Percentiles rank a stretch among this genome's conserved stretches.
Conservation (phyloP, 2,329 filamentous ascomycete species). For the Cercospora citrullina region DNA sequence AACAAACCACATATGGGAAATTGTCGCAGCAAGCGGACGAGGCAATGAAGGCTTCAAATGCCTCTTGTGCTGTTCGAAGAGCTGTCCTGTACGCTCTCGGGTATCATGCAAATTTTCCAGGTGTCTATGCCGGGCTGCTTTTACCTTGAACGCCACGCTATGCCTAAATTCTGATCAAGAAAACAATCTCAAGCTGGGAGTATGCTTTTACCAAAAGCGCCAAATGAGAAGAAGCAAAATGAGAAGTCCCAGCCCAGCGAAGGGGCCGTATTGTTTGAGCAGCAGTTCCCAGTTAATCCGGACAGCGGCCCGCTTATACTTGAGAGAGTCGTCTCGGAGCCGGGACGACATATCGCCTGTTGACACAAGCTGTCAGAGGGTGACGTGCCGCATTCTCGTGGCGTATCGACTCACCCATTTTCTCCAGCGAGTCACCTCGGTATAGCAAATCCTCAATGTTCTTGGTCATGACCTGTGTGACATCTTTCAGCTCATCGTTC, state of each 20-base stretch:
- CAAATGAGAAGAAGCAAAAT: conserved; percentile 87
- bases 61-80: conserved; percentile 16
- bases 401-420: conserved; percentile 66
- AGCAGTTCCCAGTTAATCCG: conserved; percentile 97
- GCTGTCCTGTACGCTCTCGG: conserved; percentile 26
- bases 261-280: conserved; percentile 92
- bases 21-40: background rate
- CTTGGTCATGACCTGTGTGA: conserved; percentile 99
- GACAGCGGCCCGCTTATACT: conserved; percentile 89
- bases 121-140: conserved; percentile 21
- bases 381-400: background rate
- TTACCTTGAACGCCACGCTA: conserved; percentile 30
- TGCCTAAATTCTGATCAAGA: conserved; percentile 24
- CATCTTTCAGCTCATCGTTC: conserved; percentile 95
- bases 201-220: conserved; percentile 72
- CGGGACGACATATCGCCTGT: conserved; percentile 52
- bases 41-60: background rate
- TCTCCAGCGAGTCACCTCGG: conserved; percentile 86
- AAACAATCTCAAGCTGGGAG: background rate
- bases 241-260: conserved; percentile 77
- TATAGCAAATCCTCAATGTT: conserved; percentile 98
- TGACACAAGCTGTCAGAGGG: conserved; percentile 9
- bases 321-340: conserved; percentile 87
- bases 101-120: conserved; percentile 29
- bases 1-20: conserved; percentile 1